Base-by-base conservation (phyloP, 306 rosid genomes). In the Acmispon strigosus region DNA sequence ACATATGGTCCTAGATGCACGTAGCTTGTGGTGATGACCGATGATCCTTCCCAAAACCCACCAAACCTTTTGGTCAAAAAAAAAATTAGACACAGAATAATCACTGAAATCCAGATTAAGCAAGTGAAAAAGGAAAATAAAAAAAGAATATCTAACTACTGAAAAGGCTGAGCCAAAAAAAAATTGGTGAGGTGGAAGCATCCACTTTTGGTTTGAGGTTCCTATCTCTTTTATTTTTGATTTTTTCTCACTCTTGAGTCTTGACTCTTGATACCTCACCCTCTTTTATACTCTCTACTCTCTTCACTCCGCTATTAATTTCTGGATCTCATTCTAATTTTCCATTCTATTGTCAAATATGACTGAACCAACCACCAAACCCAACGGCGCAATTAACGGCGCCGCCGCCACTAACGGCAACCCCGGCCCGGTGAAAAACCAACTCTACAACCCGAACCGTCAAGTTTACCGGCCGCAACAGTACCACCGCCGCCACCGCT, bases 381-480 rank as follows among this genome's bases (percentile, higher is more conserved):
- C 86, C 54, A 73, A 73, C 64, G 89, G 58, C 34, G 41, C 65
- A 60, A 18, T 53, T 18, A 67, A 16, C 72, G 82, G 69, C 69
- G 20, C 75, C 15, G 17, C 78, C 0, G 50, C 81, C n/a, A 50
- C 66, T 4, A 83, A 80, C 61, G 83, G 83, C 58, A 58, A 80
- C 3, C 34, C 88, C 9, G 72, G 73, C 0, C 76, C 85, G 0
- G 76, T 64, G 0, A 92, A 92, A 52, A 73, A 88, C 4, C 83
- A 83, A 10, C 85, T 79, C 2, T 76, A 80, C 78, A 84, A 84
- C 53, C 83, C 83, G 0, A 83, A 83, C 57, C 92, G 98, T 5
- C 91, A 73, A 18, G 79, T 86, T 0, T 87, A 91, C 81, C 92
- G 99, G 2, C 96, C 88, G 0, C 94, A 83, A 10, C 86, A 83